Evolutionary conservation across 441 rosid genomes (phyloP).

Genomic region (Daphne laureola): DNA sequence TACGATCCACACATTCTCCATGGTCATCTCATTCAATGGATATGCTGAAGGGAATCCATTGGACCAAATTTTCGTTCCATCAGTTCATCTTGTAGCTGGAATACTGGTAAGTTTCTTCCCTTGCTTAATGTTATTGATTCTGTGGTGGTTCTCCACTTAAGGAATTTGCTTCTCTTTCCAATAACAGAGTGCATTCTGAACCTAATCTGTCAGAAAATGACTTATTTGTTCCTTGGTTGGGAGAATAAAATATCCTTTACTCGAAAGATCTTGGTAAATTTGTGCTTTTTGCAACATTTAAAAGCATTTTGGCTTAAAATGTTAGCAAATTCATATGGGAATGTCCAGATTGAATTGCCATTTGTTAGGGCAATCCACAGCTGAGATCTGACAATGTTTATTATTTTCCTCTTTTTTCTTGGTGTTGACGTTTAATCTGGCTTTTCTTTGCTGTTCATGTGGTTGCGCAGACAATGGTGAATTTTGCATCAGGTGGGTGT

Average conservation of each 20-base stretch:
- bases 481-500: constrained; percentile 81
- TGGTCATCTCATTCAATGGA: constrained; percentile 91
- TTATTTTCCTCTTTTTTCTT: not conserved
- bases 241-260: too few species aligned
- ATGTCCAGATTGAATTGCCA: too few species aligned
- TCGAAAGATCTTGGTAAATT: too few species aligned
- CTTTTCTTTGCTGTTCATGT: not conserved
- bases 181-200: not conserved
- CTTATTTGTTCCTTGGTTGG: too few species aligned
- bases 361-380: not conserved
- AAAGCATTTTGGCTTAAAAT: too few species aligned
- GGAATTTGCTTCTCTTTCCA: not conserved
- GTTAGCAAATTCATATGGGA: too few species aligned
- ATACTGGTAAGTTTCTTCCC: constrained; percentile 48
- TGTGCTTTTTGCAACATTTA: too few species aligned
- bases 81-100: constrained; percentile 79
- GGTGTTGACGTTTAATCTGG: not conserved
- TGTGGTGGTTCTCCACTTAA: not conserved
- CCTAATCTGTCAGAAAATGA: not conserved
- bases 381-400: not conserved
- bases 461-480: constrained; percentile 59
- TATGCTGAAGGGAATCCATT: constrained; percentile 81
- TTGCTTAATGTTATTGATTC: too few species aligned
- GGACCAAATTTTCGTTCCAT: constrained; percentile 77
- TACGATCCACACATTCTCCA: constrained; percentile 91